Conservation (phyloP, 495 filamentous ascomycete species). For the Letharia lupina region DNA sequence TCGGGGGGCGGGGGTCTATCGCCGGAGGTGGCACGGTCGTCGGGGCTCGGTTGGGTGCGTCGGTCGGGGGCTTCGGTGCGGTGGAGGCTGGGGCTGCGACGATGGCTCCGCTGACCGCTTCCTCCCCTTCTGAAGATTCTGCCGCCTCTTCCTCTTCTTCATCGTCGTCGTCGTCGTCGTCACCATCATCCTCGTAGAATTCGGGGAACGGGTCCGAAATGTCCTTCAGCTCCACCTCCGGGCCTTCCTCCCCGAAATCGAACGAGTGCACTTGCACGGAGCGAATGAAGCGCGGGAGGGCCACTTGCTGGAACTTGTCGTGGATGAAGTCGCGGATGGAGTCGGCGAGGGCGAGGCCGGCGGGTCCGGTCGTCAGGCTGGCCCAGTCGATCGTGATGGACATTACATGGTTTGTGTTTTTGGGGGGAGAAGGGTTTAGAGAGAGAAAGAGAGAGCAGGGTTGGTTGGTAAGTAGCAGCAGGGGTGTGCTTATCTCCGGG, state of each 20-base stretch:
- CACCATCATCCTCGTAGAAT: constrained; percentile 82
- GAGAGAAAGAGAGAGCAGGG: background rate
- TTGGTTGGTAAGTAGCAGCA: background rate
- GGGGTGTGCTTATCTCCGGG: background rate
- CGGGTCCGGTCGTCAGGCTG: constrained; percentile 78
- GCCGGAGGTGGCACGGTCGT: background rate
- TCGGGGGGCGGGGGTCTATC: background rate
- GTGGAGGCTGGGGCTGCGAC: constrained; percentile 8
- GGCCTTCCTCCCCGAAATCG: constrained; percentile 75
- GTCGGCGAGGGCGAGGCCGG: constrained; percentile 73
- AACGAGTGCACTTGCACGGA: constrained; percentile 92
- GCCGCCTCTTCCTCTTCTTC: constrained; percentile 41
- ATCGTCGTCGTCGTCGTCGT: constrained; percentile 35
- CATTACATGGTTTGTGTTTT: constrained; percentile 37
- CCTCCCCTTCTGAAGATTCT: constrained; percentile 27
- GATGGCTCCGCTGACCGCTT: constrained; percentile 24
- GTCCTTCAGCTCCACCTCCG: constrained; percentile 86
- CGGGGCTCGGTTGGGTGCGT: background rate
- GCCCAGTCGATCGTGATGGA: constrained; percentile 97
- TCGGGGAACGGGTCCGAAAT: constrained; percentile 91
- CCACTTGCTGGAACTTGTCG: constrained; percentile 83
- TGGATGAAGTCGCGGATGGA: constrained; percentile 89
- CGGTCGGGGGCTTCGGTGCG: background rate
- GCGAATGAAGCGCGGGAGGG: constrained; percentile 90
- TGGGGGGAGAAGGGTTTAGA: background rate